A percentile compares a stretch with the other conserved stretches of the same genome.
phyloP scores from a whole-genome alignment of 345 rosid genomes.

The Capsella bursapastoris region DNA sequence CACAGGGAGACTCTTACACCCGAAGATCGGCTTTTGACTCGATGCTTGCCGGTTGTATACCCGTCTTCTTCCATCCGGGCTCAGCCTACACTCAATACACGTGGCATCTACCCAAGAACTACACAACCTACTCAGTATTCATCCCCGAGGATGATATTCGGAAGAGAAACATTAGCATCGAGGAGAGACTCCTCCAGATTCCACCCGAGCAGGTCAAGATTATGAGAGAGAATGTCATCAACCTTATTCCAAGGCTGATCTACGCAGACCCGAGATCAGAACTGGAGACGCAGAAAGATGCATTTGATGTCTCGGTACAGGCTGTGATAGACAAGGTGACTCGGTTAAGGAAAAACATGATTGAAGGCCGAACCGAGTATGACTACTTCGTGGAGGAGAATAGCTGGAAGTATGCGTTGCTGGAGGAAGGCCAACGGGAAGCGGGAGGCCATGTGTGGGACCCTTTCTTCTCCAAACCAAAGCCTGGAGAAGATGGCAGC shows the following conservation, averaged over 20 bases:
- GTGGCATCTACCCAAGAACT: slow-evolving; percentile 92
- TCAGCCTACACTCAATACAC: slow-evolving; percentile 90
- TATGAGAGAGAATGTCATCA: slow-evolving; percentile 77
- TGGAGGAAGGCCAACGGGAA: slow-evolving; percentile 81
- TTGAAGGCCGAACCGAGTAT: slow-evolving; percentile 71
- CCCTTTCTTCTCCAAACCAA: slow-evolving; percentile 92
- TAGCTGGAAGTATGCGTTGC: slow-evolving; percentile 84
- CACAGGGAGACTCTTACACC: slow-evolving; percentile 93
- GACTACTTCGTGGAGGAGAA: slow-evolving; percentile 88
- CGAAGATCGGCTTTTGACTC: slow-evolving; percentile 89
- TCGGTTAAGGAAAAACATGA: slow-evolving; percentile 75
- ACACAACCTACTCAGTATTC: slow-evolving; percentile 80
- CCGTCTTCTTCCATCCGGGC: slow-evolving; percentile 93
- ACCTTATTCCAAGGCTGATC: slow-evolving; percentile 69
- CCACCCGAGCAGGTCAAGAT: slow-evolving; percentile 70
- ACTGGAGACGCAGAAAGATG: slow-evolving; percentile 66
- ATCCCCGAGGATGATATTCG: slow-evolving; percentile 82
- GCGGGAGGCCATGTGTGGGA: slow-evolving; percentile 91
- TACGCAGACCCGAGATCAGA: slow-evolving; percentile 82
- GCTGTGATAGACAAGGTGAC: slow-evolving; percentile 81
- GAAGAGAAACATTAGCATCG: slow-evolving; percentile 73
- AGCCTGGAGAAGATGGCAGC: slow-evolving; percentile 49
- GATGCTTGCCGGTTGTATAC: slow-evolving; percentile 87
- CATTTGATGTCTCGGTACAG: slow-evolving; percentile 83
- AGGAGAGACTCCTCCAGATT: slow-evolving; percentile 70